Evolutionary conservation across 306 rosid species (phyloP).

Genomic region (Ormosia semicastrata): DNA sequence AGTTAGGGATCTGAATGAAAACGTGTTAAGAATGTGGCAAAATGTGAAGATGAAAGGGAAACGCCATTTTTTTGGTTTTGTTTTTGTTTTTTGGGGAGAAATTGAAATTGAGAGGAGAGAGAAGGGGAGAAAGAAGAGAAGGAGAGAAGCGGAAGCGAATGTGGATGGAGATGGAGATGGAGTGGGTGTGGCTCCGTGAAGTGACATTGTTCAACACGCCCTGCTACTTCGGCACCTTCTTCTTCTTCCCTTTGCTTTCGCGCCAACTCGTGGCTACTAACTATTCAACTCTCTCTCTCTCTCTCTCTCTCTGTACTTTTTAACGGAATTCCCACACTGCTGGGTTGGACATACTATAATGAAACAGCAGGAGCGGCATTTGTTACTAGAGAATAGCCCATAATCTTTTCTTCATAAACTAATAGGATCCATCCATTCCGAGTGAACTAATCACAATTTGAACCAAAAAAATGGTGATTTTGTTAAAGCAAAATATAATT

Average conservation of each 20-base stretch:
- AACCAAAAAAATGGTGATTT: too few species aligned
- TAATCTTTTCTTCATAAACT: too few species aligned
- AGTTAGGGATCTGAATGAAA: conserved; percentile 24
- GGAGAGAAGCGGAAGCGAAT: conserved; percentile 32
- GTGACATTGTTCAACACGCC: conserved; percentile 71
- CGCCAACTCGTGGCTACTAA: conserved; percentile 78
- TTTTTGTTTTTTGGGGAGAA: conserved; percentile 1
- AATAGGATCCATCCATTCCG: too few species aligned
- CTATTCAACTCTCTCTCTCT: conserved; percentile 34
- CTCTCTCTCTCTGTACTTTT: conserved; percentile 20
- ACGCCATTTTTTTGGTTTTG: not conserved
- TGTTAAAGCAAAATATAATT: too few species aligned
- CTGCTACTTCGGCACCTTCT: conserved; percentile 72
- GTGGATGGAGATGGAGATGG: conserved; percentile 46
- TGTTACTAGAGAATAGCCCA: not conserved
- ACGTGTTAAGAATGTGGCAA: not conserved
- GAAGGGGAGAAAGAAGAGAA: not conserved
- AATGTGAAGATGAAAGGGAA: conserved; percentile 7
- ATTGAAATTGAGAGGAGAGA: conserved; percentile 10
- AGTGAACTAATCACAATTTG: too few species aligned
- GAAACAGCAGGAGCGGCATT: not conserved
- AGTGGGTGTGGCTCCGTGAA: conserved; percentile 39
- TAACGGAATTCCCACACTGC: conserved; percentile 21
- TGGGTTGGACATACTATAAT: too few species aligned
- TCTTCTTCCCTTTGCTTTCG: conserved; percentile 68